phyloP scores from a whole-genome alignment of 768 basidiomycete genomes.

The Xanthoconium stramineum region DNA sequence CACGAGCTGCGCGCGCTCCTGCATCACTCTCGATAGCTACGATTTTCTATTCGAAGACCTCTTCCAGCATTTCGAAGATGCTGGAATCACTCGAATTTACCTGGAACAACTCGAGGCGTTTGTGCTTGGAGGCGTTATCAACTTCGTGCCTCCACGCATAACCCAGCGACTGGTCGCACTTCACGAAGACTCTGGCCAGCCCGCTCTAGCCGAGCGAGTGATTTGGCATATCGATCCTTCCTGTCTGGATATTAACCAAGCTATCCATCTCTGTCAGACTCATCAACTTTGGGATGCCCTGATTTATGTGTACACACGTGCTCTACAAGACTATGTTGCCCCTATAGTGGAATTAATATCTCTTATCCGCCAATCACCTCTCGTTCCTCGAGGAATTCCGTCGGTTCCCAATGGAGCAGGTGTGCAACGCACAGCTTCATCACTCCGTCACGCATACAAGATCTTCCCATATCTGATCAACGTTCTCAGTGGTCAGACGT shows the following conservation, averaged over 20 bases:
- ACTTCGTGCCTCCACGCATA: constrained; percentile 78
- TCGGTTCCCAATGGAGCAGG: constrained; percentile 7
- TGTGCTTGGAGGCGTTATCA: constrained; percentile 71
- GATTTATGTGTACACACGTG: constrained; percentile 89
- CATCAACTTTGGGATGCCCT: constrained; percentile 89
- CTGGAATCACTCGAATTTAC: constrained; percentile 83
- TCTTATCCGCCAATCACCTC: constrained; percentile 54
- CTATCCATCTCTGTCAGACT: constrained; percentile 78
- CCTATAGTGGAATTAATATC: constrained; percentile 83
- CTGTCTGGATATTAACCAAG: constrained; percentile 91
- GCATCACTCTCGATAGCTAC: constrained; percentile 73
- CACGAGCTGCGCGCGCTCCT: constrained; percentile 69
- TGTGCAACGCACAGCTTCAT: constrained; percentile 13
- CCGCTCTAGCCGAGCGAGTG: constrained; percentile 78
- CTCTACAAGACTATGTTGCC: constrained; percentile 83
- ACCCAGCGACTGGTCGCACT: constrained; percentile 79
- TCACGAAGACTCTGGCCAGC: constrained; percentile 67
- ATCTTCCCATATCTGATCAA: constrained; percentile 86
- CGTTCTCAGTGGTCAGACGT: constrained; percentile 76
- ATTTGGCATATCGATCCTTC: constrained; percentile 96
- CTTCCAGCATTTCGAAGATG: constrained; percentile 83
- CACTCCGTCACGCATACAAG: constrained; percentile 79
- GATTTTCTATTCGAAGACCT: constrained; percentile 93
- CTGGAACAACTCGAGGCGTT: constrained; percentile 78
- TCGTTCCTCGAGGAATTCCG: neutral